phyloP scores from a whole-genome alignment of 225 moss, liverwort and hornwort species.

The Lunularia cruciata region DNA sequence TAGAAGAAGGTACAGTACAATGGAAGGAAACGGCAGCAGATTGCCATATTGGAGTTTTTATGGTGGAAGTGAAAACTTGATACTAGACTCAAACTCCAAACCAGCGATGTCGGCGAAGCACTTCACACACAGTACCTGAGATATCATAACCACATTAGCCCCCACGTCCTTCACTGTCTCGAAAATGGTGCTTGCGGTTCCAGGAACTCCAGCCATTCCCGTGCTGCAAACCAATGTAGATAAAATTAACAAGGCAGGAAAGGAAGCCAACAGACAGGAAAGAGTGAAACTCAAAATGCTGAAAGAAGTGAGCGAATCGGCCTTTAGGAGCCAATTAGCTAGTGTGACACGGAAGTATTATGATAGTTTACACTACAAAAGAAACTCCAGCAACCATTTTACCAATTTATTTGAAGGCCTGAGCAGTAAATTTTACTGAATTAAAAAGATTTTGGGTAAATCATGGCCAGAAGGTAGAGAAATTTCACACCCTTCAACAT shows the following conservation, averaged over 20 bases:
- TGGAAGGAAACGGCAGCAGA: no score
- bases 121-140: no score
- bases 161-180: conserved; percentile 88
- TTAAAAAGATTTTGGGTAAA: neutral
- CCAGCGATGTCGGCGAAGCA: no score
- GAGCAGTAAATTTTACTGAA: neutral
- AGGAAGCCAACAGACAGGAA: no score
- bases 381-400: neutral
- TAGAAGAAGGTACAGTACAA: no score
- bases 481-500: conserved; percentile 81
- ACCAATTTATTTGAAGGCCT: neutral
- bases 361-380: no score
- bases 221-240: conserved; percentile 74
- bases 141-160: conserved; percentile 97
- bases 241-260: neutral
- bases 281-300: no score
- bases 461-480: neutral
- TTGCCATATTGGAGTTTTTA: no score
- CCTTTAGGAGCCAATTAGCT: neutral
- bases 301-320: neutral
- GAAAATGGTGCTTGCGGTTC: conserved; percentile 98
- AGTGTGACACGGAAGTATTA: no score
- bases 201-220: conserved; percentile 98
- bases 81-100: no score
- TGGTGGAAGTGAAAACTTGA: no score